Evolutionary conservation across 225 moss, liverwort and hornwort genomes (phyloP).

Genomic region (Bryum argenteum): DNA sequence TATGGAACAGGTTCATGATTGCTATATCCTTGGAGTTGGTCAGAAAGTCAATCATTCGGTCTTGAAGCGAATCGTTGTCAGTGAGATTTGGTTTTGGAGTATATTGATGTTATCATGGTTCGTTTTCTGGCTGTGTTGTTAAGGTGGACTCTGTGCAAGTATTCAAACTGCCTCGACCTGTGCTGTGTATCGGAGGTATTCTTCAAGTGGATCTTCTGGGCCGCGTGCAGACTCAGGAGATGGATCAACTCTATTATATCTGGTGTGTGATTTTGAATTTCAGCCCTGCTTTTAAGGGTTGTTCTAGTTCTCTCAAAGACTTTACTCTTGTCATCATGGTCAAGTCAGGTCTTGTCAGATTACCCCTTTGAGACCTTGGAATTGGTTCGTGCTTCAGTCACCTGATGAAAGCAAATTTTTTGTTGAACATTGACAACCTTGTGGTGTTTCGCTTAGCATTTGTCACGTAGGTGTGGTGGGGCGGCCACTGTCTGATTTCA

Average conservation of each 20-base stretch:
- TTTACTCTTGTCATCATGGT: slow-evolving; percentile 10
- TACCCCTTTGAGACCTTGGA: slow-evolving; percentile 5
- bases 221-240: slow-evolving; percentile 72
- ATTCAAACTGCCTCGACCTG: slow-evolving; percentile 75
- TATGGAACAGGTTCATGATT: slow-evolving; percentile 70
- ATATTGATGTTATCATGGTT: slow-evolving; percentile 31
- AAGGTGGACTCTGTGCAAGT: slow-evolving; percentile 70
- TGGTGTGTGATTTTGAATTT: slow-evolving; percentile 49
- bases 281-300: slow-evolving; percentile 13
- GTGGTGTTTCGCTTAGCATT: slow-evolving; percentile 45
- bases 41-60: neutral
- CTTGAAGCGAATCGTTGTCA: neutral
- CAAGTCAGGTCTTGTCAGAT: neutral
- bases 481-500: slow-evolving; percentile 51
- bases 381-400: slow-evolving; percentile 7
- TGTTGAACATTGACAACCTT: neutral
- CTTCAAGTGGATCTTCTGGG: slow-evolving; percentile 81
- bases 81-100: slow-evolving; percentile 3
- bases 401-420: too few species aligned
- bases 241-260: slow-evolving; percentile 78
- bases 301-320: slow-evolving; percentile 6
- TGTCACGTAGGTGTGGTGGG: slow-evolving; percentile 68
- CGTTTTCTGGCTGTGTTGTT: slow-evolving; percentile 20
- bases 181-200: slow-evolving; percentile 75
- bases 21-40: slow-evolving; percentile 15